phyloP scores from a whole-genome alignment of 2,329 filamentous ascomycete species.

The Diaporthe nobilis region DNA sequence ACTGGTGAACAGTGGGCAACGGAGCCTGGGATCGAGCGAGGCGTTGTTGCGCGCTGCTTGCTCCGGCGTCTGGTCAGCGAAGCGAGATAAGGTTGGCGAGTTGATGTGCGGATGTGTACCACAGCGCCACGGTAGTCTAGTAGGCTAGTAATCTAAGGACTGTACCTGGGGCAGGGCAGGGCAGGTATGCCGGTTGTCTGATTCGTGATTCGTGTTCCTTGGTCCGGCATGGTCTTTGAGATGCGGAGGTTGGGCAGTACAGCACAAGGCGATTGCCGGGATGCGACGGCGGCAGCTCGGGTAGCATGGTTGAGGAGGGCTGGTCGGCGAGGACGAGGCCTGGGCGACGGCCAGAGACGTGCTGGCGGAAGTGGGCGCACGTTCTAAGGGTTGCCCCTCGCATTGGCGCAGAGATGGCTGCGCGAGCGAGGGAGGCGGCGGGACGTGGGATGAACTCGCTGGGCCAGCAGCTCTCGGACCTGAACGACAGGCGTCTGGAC shows the following conservation, averaged over 20 bases:
- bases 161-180: background rate
- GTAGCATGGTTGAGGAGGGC: conserved; percentile 18
- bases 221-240: conserved; percentile 9
- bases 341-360: background rate
- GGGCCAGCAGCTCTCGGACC: conserved; percentile 14
- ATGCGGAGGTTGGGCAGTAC: conserved; percentile 31
- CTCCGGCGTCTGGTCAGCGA: conserved; percentile 29
- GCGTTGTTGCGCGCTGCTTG: conserved; percentile 6
- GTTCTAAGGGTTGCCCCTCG: conserved; percentile 23
- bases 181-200: conserved; percentile 20
- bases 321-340: conserved; percentile 29
- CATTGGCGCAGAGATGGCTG: conserved; percentile 34
- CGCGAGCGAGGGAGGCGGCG: conserved; percentile 11
- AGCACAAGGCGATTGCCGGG: conserved; percentile 33
- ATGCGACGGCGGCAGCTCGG: conserved; percentile 29
- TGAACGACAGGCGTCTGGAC: conserved; percentile 17
- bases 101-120: conserved; percentile 9
- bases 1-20: background rate
- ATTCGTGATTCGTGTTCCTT: conserved; percentile 39
- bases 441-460: conserved; percentile 28
- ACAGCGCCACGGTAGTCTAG: conserved; percentile 4
- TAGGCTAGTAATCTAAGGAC: background rate
- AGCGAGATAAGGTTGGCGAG: conserved; percentile 29
- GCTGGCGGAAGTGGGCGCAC: conserved; percentile 30
- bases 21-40: background rate